These are phyloP conservation scores for Amoebophrya sp. DNA, from an alignment of 169 alveolate species.

Conservation along the genomic window DNA sequence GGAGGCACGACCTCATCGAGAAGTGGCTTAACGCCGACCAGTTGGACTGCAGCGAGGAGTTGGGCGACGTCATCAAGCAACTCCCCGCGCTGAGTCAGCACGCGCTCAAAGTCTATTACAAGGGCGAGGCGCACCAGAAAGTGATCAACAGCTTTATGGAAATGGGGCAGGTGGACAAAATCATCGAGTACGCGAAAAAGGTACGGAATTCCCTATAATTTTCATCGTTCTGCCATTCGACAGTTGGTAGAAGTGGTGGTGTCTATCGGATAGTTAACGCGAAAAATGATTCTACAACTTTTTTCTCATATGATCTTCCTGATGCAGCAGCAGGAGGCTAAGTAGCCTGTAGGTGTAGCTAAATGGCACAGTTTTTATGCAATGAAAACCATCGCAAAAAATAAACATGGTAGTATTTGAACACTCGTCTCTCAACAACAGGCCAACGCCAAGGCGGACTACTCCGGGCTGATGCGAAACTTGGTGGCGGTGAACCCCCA, in stretches of 20 bases:
- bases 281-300: too few species aligned
- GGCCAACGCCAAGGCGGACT: conserved; percentile 50
- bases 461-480: conserved; percentile 54
- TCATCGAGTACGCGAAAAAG: conserved; percentile 61
- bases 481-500: conserved; percentile 51
- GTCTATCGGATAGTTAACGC: too few species aligned
- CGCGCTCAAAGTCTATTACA: background rate
- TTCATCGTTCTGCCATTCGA: conserved; percentile 53
- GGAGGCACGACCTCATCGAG: conserved; percentile 71
- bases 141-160: conserved; percentile 86
- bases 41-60: conserved; percentile 92
- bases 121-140: conserved; percentile 69
- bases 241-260: too few species aligned
- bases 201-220: conserved; percentile 50
- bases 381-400: too few species aligned
- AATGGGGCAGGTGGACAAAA: conserved; percentile 85
- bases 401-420: too few species aligned
- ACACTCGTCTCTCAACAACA: too few species aligned
- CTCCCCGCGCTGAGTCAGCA: conserved; percentile 9
- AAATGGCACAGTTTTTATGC: too few species aligned
- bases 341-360: too few species aligned
- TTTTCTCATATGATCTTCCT: too few species aligned
- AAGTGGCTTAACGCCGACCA: conserved; percentile 93
- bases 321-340: too few species aligned
- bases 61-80: conserved; percentile 88